Percentiles rank a stretch among this genome's conserved stretches.
These are phyloP conservation scores for Cytospora leucostoma DNA, from an alignment of 2,329 filamentous ascomycete genomes.

Conservation along the genomic window DNA sequence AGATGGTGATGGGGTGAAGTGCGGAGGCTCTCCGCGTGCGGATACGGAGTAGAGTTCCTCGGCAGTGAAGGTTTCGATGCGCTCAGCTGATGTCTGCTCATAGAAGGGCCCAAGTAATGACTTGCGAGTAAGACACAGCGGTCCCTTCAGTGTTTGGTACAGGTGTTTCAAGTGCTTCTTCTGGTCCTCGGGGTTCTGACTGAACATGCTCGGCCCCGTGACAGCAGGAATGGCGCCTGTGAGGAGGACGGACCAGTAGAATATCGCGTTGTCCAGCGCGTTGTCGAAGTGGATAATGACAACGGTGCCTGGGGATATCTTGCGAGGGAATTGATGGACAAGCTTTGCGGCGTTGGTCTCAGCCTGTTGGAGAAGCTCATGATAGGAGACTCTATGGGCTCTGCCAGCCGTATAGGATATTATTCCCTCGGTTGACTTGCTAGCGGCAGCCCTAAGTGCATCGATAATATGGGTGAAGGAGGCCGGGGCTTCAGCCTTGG, in stretches of 20 bases:
- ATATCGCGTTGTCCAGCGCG: not conserved
- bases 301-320: not conserved
- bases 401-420: not conserved
- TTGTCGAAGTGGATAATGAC: not conserved
- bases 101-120: not conserved
- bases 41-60: constrained; percentile 13
- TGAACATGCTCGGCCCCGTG: constrained; percentile 2
- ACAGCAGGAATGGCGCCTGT: not conserved
- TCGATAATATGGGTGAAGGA: not conserved
- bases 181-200: not conserved
- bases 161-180: not conserved
- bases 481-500: too few relatives aligned
- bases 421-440: not conserved
- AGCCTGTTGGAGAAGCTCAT: not conserved
- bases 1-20: not conserved
- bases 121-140: not conserved
- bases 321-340: not conserved
- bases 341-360: not conserved
- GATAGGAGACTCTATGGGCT: not conserved
- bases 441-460: not conserved
- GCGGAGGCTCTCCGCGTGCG: constrained; percentile 11
- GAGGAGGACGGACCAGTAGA: not conserved
- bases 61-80: not conserved
- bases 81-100: not conserved
- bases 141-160: not conserved